These are phyloP conservation scores for Fusarium sp. DNA, from an alignment of 2,329 filamentous ascomycete species.

Conservation along the genomic window DNA sequence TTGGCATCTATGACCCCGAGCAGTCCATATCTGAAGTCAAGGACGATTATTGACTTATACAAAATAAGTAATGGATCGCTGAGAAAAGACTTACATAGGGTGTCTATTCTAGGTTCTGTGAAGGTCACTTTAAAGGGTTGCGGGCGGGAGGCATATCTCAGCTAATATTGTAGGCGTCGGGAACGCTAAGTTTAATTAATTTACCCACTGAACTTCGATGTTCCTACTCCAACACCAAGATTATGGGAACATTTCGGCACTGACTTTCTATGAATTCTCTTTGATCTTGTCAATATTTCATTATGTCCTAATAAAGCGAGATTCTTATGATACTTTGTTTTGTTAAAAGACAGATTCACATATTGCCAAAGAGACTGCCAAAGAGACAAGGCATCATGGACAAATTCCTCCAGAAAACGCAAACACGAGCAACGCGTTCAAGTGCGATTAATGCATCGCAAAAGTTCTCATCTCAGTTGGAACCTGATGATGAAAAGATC, in stretches of 20 bases:
- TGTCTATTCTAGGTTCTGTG: not conserved
- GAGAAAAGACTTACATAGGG: not conserved
- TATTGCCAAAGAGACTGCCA: not conserved
- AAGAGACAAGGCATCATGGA: not conserved
- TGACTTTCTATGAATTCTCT: not conserved
- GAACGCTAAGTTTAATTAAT: constrained; percentile 1
- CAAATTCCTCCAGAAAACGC: constrained; percentile 20
- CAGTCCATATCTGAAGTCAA: not conserved
- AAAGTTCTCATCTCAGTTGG: constrained; percentile 38
- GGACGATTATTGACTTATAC: not conserved
- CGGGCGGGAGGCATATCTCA: not conserved
- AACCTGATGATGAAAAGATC: constrained; percentile 19
- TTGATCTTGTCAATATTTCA: not conserved
- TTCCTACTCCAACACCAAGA: not conserved
- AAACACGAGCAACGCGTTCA: constrained; percentile 36
- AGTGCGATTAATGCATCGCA: constrained; percentile 38
- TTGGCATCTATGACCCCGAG: not conserved
- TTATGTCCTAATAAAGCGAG: not conserved
- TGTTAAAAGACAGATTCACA: not conserved
- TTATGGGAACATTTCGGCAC: not conserved
- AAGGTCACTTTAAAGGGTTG: not conserved
- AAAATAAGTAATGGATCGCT: not conserved
- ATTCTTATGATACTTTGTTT: not conserved
- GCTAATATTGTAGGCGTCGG: constrained; percentile 9
- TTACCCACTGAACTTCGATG: not conserved